These are phyloP conservation scores for Pneumocystis sp. DNA, from an alignment of 1,139 yeast genomes.

Conservation along the genomic window DNA sequence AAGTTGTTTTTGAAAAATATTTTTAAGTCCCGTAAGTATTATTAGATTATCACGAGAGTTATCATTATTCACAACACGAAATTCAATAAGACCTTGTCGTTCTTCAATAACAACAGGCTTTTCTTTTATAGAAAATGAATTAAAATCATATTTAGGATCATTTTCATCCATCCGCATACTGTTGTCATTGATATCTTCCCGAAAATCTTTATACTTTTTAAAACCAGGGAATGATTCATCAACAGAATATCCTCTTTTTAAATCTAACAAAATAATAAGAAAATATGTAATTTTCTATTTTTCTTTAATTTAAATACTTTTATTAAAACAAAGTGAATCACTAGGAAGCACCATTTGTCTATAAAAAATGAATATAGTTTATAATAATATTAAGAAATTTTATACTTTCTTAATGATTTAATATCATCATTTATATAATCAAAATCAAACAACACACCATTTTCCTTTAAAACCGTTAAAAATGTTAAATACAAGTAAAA, in stretches of 20 bases:
- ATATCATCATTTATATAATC: slow-evolving; percentile 8
- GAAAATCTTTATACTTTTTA: slow-evolving; percentile 20
- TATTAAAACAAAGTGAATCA: neutral
- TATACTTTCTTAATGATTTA: slow-evolving; percentile 5
- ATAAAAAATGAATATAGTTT: neutral
- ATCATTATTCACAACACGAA: slow-evolving; percentile 90
- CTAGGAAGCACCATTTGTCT: neutral
- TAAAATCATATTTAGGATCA: slow-evolving; percentile 19
- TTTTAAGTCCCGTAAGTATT: slow-evolving; percentile 85
- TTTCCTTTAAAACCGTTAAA: slow-evolving; percentile 2
- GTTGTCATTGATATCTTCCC: slow-evolving; percentile 6
- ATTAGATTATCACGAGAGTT: slow-evolving; percentile 74
- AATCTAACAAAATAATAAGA: slow-evolving; percentile 11
- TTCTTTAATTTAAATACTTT: neutral
- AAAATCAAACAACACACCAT: slow-evolving; percentile 5
- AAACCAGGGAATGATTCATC: slow-evolving; percentile 17
- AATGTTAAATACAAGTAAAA: neutral
- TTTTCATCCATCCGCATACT: slow-evolving; percentile 19
- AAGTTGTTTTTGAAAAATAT: slow-evolving; percentile 88
- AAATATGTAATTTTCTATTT: neutral
- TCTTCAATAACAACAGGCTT: slow-evolving; percentile 91
- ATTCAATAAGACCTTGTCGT: slow-evolving; percentile 78
- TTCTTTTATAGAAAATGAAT: slow-evolving; percentile 36
- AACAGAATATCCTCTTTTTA: slow-evolving; percentile 26
- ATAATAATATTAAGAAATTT: neutral